A percentile compares a stretch with the other conserved stretches of the same genome.
These are phyloP conservation scores for Tulasnella sp. DNA, from an alignment of 768 basidiomycete species.

Conservation along the genomic window DNA sequence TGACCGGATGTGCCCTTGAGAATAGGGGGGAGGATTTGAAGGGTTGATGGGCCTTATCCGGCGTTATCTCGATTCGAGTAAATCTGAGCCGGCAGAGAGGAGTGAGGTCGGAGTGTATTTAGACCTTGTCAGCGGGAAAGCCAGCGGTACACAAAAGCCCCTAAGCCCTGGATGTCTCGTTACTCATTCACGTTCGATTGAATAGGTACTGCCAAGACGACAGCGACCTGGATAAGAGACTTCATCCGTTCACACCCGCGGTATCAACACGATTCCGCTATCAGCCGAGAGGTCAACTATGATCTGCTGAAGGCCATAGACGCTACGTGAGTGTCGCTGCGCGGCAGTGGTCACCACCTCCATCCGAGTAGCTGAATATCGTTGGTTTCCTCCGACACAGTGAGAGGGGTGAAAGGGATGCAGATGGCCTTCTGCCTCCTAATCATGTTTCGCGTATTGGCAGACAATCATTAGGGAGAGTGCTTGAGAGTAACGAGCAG, in stretches of 20 bases:
- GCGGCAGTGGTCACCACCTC: background rate
- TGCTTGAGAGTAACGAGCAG: background rate
- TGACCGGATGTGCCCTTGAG: background rate
- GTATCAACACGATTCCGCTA: slow-evolving; percentile 88
- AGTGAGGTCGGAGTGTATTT: slow-evolving; percentile 65
- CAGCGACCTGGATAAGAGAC: slow-evolving; percentile 86
- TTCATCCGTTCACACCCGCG: slow-evolving; percentile 83
- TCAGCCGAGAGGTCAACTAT: slow-evolving; percentile 85
- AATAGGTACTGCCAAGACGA: slow-evolving; percentile 67
- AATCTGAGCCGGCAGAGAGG: slow-evolving; percentile 43
- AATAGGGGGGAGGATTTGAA: background rate
- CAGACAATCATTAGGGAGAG: background rate
- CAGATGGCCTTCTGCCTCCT: background rate
- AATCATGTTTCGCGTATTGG: background rate
- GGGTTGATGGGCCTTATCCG: background rate
- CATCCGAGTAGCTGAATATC: background rate
- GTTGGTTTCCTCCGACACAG: background rate
- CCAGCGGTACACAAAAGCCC: slow-evolving; percentile 66
- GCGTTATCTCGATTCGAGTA: background rate
- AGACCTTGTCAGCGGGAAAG: slow-evolving; percentile 63
- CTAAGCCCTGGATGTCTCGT: too few species aligned
- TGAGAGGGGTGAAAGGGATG: background rate
- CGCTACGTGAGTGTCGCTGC: slow-evolving; percentile 60
- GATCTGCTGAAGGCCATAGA: slow-evolving; percentile 84
- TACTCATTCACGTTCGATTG: background rate